Base-by-base conservation (phyloP, 1,284 basidiomycete species). In the Coniferiporia weirii region DNA sequence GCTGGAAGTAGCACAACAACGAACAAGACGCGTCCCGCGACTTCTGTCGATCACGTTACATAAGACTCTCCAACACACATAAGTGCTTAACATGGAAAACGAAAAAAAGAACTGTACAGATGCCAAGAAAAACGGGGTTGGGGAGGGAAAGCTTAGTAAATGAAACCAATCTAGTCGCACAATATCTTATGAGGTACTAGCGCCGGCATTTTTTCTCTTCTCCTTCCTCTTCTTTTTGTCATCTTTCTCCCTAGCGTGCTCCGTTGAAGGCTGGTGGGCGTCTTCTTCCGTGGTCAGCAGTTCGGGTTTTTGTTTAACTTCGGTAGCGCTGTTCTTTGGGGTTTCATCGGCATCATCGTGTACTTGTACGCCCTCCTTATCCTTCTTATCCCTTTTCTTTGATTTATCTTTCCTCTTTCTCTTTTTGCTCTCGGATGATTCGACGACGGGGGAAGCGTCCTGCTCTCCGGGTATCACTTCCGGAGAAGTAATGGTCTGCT, bases 341-440 rank as follows among this genome's bases (percentile, higher is more conserved):
- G n/a, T 62, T 64, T 43, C 56, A 63, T 43, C 46, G 22, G 35
- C 49, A 22, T 51, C 49, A 36, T 36, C 4, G 3, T 51, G 12
- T 51, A 6, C 27, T 15, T 12, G 12, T 32, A 46, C 44, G 12
- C 17, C 19, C 8, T n/a, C 44, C n/a, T 20, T 46, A 3, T 57
- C 57, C 49, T 63, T 62, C 22, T 61, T 61, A 40, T 65, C 63
- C 46, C 59, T 61, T 48, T 66, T 62, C 17, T 67, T 63, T 57
- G 64, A 64, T 61, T 72, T 68, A 61, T 67, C 68, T 64, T 65
- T 65, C 54, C 68, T 66, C 72, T 73, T 57, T 62, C 63, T 36
- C 68, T 67, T 46, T 59, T 64, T 3, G 52, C 61, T 15, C 51
- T 56, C 20, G 27, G 35, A n/a, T 40, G 51, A 20, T 60, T 46